Base-by-base conservation (phyloP, 176 grass and related monocot genomes). In the Guadua angustifolia region DNA sequence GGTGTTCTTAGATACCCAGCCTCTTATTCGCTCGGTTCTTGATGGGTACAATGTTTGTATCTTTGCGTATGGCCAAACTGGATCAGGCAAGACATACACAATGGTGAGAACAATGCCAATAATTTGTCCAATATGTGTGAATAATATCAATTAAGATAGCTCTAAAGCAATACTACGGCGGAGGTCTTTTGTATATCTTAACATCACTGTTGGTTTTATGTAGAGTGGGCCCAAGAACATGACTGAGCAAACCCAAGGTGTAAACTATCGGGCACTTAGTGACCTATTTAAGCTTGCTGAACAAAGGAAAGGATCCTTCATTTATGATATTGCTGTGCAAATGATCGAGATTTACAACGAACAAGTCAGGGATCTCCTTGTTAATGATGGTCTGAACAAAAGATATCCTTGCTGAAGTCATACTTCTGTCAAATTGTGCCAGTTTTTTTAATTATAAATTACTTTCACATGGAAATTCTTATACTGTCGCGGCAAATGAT, bases 301-400 rank as follows among this genome's bases (percentile, higher is more conserved):
- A 42, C 88, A 99, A 89, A 95, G 96, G 78, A 99, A 86, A 80
- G 86, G 93, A 65, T 74, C 78, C 55, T 95, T 99, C 84, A 87
- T 81, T 52, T 99, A 99, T 77, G 91, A 95, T 81, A 99, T 99
- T 79, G 76, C 91, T 49, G 96, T 99, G 66, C 96, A 99, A 84
- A 99, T 99, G 96, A 99, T 99, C 14, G 96, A 99, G 78, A 99
- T 99, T 75, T 99, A 99, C 52, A 99, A 99, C 12, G 93, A 99
- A 74, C 96, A 99, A 99, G 96, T 99, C 35, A 89, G 96, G 69
- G 96, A 99, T 78, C 96, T 99, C 58, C 96, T 99, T 77, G 79
- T 87, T 49, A 92, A 22, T 84, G 93, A 99, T 57, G 96, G 93
- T 61, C 74, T 94, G 69, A 95, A 94, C 87, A 99, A 91, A 94